Evolutionary conservation across 495 filamentous ascomycete species (phyloP), one percentile per base, ranked within the genome.

Genomic region (Trichoderma reesei): DNA sequence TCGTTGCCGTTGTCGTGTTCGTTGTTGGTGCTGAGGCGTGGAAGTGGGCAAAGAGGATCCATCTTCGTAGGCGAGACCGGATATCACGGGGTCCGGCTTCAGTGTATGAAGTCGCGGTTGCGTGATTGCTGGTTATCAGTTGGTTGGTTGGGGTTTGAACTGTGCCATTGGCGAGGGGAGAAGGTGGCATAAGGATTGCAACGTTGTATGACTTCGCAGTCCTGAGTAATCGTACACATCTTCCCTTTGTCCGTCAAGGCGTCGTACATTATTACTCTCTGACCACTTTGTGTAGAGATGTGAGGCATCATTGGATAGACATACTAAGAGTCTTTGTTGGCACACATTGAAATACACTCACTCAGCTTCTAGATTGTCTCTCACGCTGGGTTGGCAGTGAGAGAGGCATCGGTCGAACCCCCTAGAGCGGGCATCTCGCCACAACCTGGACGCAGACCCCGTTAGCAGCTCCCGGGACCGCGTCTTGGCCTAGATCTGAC

Each of bases 21-120:
- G 73, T 89, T 33, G 60, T 76, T 0, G 80, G 83, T 41, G 73
- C 87, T 9, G 86, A 89, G 69, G 72, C 74, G 11, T 89, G 86
- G 85, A 88, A 88, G 70, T 83, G 74, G 38, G 66, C 73, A 11
- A 90, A 89, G 73, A 74, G 87, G 9, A 8, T 41, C n/a, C 66
- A 41, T 10, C 44, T 64, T 20, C 46, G 63, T 8, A 51, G 51
- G n/a, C 34, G 20, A 9, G 39, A 26, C 26, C 26, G 26, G 26
- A 26, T 26, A 26, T 26, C 38, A 13, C 38, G 39, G 18, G 16
- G 44, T 18, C 20, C 44, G 4, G n/a, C 44, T 48, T 48, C 44
- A 8, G n/a, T 9, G n/a, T 9, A 18, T 48, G 44, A 48, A 48
- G n/a, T 8, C 9, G 18, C 14, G 8, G 44, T 18, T 48, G 44